Base-by-base conservation (phyloP, 345 rosid genomes). In the Microthlaspi erraticum region DNA sequence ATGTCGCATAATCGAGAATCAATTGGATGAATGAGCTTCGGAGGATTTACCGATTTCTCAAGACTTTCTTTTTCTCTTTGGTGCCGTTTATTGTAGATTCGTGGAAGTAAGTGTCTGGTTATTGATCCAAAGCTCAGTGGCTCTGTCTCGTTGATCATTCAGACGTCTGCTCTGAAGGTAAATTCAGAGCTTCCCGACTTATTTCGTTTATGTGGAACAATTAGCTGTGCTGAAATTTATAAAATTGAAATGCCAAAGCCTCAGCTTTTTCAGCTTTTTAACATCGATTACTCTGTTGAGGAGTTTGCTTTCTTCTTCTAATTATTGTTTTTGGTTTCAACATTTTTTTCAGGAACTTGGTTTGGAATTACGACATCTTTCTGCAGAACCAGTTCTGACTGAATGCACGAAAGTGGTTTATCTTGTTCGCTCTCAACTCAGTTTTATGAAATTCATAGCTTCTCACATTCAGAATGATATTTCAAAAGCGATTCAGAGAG, bases 101-200 rank as follows among this genome's bases (percentile, higher is more conserved):
- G 98, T 64, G 98, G 98, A 50, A 88, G 77, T 81, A 91, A 88
- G 80, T 94, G 99, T 77, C 70, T 94, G 81, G 88, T 88, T 26
- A 85, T 91, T 59, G 99, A 94, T 74, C 98, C 90, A 16, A 89
- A 84, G 82, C 96, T 91, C n/a, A 82, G 99, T 12, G 98, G 97
- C 50, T 87, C 97, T 0, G 80, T 94, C 59, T 91, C 99, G 2
- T 69, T 87, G 82, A 87, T 89, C 58, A 81, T 94, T 70, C 96
- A 85, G 66, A 89, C 97, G 9, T 84, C 97, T 10, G 61, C 84
- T 46, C 87, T 94, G 4, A 88, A 79, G 96, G 98, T 77, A 36
- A 16, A 6, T 55, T 14, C 14, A 3, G 31, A 2, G 51, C 6
- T 51, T 32, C 26, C 6, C 3, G 0, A 13, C 60, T 41, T 60